Evolutionary conservation across 805 yeast species (phyloP).

Genomic region (Pichia exigua): DNA sequence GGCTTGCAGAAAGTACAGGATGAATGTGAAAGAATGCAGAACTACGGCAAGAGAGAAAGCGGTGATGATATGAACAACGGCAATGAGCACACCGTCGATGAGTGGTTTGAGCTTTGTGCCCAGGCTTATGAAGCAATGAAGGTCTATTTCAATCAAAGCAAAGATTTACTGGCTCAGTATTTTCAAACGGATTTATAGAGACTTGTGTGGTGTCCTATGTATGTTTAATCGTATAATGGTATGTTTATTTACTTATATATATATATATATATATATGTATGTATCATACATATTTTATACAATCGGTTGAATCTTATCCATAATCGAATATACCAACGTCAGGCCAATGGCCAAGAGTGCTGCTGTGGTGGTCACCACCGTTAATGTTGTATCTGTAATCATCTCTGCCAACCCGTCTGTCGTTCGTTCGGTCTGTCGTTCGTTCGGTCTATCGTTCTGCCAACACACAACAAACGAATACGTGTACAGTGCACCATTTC

Average conservation of each 20-base stretch:
- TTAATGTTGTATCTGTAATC: background rate
- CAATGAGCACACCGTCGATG: constrained; percentile 26
- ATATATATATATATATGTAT: background rate
- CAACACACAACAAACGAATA: no score
- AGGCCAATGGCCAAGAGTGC: constrained; percentile 43
- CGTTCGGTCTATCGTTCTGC: no score
- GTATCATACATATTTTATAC: no score
- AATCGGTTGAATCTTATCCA: constrained; percentile 18
- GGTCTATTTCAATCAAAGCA: constrained; percentile 42
- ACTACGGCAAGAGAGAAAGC: constrained; percentile 54
- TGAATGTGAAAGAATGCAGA: constrained; percentile 91
- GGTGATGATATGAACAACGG: constrained; percentile 23
- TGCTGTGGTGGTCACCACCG: background rate
- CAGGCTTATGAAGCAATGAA: constrained; percentile 49
- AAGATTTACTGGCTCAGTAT: constrained; percentile 43
- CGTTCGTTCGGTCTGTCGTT: no score
- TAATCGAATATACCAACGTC: constrained; percentile 58
- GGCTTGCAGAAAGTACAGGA: constrained; percentile 77
- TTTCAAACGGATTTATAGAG: constrained; percentile 26
- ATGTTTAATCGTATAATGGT: no score
- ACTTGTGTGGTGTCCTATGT: no score
- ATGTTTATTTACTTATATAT: background rate
- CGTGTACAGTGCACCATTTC: no score
- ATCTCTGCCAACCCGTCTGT: background rate
- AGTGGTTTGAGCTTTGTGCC: constrained; percentile 35